Conservation (phyloP, 106 monocot species). For the Dendrobium chrysotoxum region DNA sequence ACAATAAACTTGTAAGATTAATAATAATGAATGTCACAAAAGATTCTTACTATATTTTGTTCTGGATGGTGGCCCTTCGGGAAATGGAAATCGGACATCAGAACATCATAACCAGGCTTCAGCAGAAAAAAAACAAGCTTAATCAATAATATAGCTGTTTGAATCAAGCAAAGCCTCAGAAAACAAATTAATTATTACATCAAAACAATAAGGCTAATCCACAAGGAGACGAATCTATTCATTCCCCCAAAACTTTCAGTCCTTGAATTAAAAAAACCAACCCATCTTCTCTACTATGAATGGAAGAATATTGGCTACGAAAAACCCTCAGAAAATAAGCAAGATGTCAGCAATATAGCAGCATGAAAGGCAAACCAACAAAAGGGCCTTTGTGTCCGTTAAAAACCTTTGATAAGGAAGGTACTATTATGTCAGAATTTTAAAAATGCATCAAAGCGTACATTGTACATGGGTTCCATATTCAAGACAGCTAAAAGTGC, state of each 20-base stretch:
- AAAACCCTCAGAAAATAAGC: neutral
- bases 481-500: neutral
- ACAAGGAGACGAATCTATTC: neutral
- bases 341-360: neutral
- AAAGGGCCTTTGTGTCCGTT: neutral
- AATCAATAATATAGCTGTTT: neutral
- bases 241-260: neutral
- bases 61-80: conserved; percentile 36
- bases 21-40: neutral
- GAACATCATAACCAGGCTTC: conserved; percentile 80
- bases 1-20: neutral
- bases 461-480: neutral
- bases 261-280: neutral
- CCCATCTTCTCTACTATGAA: neutral
- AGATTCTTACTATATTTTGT: conserved; percentile 69
- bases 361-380: neutral
- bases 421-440: neutral
- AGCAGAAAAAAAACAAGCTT: conserved; percentile 8
- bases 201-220: neutral
- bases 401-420: neutral
- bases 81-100: conserved; percentile 74
- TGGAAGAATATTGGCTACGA: neutral
- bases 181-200: neutral
- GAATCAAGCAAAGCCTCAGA: neutral
- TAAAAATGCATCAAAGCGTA: neutral